These are phyloP conservation scores for Rhododendron mucronatum DNA, from an alignment of 148 eudicot genomes.

Conservation along the genomic window DNA sequence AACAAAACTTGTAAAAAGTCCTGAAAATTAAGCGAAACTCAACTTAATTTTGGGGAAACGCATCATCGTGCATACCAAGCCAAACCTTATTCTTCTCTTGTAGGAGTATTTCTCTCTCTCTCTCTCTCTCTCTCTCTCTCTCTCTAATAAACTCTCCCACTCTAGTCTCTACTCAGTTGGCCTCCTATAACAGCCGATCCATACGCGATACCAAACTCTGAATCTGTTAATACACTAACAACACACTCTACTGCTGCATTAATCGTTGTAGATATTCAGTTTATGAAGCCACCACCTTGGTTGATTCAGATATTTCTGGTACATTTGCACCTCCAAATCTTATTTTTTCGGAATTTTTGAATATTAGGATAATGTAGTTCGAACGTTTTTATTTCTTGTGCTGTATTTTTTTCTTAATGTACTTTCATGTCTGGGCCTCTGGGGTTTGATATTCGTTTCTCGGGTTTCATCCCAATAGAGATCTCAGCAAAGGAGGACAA, in stretches of 20 bases:
- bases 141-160: not conserved
- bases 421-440: not conserved
- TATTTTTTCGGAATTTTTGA: not conserved
- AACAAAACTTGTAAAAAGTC: too few species aligned
- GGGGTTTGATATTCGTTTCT: not conserved
- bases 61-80: too few species aligned
- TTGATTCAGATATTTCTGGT: slow-evolving; percentile 18
- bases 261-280: slow-evolving; percentile 23
- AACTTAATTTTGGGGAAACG: too few species aligned
- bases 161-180: too few species aligned
- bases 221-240: slow-evolving; percentile 9
- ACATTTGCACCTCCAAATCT: not conserved
- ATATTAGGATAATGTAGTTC: not conserved
- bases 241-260: not conserved
- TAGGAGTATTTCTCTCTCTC: not conserved
- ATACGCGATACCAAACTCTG: not conserved
- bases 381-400: not conserved
- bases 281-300: slow-evolving; percentile 64
- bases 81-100: not conserved
- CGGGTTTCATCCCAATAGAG: not conserved
- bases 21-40: too few species aligned
- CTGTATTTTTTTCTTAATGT: not conserved
- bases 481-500: not conserved
- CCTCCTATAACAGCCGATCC: slow-evolving; percentile 9
- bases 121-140: not conserved